A percentile compares a stretch with the other conserved stretches of the same genome.
phyloP scores from a whole-genome alignment of 176 grass and related monocot genomes.

The Musa acuminata region DNA sequence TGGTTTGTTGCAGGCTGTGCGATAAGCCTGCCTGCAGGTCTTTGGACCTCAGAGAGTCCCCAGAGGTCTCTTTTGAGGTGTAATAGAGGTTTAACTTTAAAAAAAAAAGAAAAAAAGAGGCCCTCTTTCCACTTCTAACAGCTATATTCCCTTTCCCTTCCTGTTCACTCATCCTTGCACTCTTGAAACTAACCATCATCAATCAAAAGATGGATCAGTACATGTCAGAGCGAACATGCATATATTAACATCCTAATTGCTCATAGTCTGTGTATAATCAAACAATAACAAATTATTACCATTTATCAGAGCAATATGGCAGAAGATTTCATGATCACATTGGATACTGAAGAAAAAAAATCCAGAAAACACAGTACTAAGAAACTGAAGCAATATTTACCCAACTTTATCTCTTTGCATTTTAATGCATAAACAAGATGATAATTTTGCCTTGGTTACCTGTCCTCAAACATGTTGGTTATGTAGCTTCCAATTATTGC shows the following conservation, averaged over 20 bases:
- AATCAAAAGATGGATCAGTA: not conserved
- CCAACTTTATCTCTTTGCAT: not conserved
- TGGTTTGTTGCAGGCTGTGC: too few relatives aligned
- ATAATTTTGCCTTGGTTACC: conserved; percentile 28
- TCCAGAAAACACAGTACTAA: not conserved
- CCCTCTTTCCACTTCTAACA: too few relatives aligned
- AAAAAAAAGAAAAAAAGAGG: too few relatives aligned
- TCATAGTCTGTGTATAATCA: not conserved
- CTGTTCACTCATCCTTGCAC: too few relatives aligned
- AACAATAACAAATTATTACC: not conserved
- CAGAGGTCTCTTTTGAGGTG: too few relatives aligned
- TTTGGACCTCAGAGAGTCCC: too few relatives aligned
- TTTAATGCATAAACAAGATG: not conserved
- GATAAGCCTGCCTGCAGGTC: too few relatives aligned
- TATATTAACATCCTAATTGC: not conserved
- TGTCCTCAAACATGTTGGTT: conserved; percentile 74
- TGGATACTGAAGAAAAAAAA: not conserved
- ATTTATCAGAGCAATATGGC: not conserved
- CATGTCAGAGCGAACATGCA: not conserved
- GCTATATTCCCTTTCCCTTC: too few relatives aligned
- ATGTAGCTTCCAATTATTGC: conserved; percentile 72
- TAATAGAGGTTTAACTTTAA: too few relatives aligned
- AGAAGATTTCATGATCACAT: not conserved
- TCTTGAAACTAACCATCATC: not conserved
- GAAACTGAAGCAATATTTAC: not conserved